These are phyloP conservation scores for Colletotrichum sp. DNA, from an alignment of 2,329 filamentous ascomycete species.

Conservation along the genomic window DNA sequence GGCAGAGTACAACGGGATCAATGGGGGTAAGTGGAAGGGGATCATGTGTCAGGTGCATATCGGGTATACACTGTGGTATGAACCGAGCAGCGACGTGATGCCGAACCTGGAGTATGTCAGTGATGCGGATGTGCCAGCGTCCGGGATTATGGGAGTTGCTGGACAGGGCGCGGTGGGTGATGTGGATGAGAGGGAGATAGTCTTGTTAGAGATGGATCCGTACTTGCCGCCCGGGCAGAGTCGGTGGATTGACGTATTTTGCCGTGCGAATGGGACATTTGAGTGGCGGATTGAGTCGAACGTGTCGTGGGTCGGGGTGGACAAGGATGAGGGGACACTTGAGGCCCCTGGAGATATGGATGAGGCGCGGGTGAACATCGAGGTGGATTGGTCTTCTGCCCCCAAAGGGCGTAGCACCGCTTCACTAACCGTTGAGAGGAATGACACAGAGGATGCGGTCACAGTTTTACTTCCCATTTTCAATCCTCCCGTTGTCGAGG, in stretches of 20 bases:
- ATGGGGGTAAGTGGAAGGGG: conserved; percentile 42
- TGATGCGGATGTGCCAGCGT: neutral
- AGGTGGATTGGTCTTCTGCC: neutral
- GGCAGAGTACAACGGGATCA: conserved; percentile 45
- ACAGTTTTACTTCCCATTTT: neutral
- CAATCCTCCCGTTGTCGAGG: neutral
- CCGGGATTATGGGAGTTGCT: neutral
- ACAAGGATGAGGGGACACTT: neutral
- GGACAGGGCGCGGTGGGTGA: neutral
- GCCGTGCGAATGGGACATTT: neutral
- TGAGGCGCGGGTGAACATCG: neutral
- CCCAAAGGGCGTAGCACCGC: neutral
- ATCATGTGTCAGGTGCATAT: conserved; percentile 54
- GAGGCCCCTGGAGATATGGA: neutral
- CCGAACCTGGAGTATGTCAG: conserved; percentile 37
- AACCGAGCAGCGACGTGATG: conserved; percentile 56
- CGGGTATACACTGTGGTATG: conserved; percentile 53
- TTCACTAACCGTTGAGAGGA: neutral
- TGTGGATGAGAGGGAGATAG: neutral
- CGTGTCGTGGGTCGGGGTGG: neutral
- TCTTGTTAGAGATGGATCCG: neutral
- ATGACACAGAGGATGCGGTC: neutral
- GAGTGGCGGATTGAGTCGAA: neutral
- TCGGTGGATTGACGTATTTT: neutral
- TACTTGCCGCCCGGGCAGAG: neutral